Evolutionary conservation across 2,329 filamentous ascomycete genomes (phyloP).

Genomic region (Malbranchea zuffiana): DNA sequence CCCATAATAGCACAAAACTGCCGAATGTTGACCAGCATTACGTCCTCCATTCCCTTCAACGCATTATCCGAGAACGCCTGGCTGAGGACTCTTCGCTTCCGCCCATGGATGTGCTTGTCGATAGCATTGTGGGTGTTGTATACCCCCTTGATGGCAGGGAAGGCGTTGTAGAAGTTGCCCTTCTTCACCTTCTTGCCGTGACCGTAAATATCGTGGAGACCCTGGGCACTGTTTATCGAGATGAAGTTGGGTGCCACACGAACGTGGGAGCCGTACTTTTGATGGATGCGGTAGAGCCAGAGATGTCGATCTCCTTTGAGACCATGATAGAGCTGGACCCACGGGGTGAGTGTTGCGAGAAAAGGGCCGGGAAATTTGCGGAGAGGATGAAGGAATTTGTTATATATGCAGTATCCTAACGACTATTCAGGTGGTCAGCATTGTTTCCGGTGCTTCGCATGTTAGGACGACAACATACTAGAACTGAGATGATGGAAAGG

Average conservation of each 20-base stretch:
- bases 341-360: slow-evolving; percentile 14
- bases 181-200: slow-evolving; percentile 22
- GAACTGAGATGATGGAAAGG: slow-evolving; percentile 1
- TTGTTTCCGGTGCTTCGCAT: not conserved
- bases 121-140: slow-evolving; percentile 18
- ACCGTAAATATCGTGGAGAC: slow-evolving; percentile 49
- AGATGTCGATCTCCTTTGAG: slow-evolving; percentile 16
- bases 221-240: slow-evolving; percentile 62
- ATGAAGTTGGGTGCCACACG: slow-evolving; percentile 69
- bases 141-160: slow-evolving; percentile 25
- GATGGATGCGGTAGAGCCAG: slow-evolving; percentile 11
- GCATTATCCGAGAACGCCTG: slow-evolving; percentile 24
- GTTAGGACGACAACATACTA: slow-evolving; percentile 8
- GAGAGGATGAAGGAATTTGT: slow-evolving; percentile 15
- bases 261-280: slow-evolving; percentile 42
- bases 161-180: slow-evolving; percentile 27
- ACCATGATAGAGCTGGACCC: slow-evolving; percentile 11
- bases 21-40: slow-evolving; percentile 15
- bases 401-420: slow-evolving; percentile 12
- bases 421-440: slow-evolving; percentile 1
- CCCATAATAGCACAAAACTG: slow-evolving; percentile 14
- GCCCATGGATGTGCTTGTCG: slow-evolving; percentile 16
- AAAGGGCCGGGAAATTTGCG: slow-evolving; percentile 12
- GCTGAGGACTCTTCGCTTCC: slow-evolving; percentile 20
- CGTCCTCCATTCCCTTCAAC: slow-evolving; percentile 16